Percentiles rank a stretch among this genome's conserved stretches.
Evolutionary conservation across 208 protist genomes (phyloP).

Genomic region (Entamoeba histolytica): DNA sequence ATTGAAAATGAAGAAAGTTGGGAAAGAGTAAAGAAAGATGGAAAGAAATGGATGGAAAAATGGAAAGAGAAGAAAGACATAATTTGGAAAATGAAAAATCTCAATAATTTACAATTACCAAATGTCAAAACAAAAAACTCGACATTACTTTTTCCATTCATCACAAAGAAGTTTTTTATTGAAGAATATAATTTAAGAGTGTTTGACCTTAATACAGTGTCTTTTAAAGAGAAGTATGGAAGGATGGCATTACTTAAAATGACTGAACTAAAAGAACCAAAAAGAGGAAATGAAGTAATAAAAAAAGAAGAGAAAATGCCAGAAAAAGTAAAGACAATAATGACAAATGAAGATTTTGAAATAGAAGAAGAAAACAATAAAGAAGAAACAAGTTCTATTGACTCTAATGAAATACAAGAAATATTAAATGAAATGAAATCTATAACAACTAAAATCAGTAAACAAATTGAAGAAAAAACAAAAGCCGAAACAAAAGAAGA

Average conservation of each 20-base stretch:
- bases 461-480: background rate
- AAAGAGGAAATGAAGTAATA: background rate
- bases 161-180: background rate
- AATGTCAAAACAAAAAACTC: too few species aligned
- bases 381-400: background rate
- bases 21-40: too few species aligned
- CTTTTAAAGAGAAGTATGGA: background rate
- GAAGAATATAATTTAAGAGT: background rate
- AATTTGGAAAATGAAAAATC: too few species aligned
- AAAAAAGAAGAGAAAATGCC: background rate
- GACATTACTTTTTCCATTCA: background rate
- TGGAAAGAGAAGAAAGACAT: too few species aligned
- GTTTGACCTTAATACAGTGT: background rate
- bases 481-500: background rate
- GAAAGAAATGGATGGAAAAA: too few species aligned
- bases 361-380: background rate
- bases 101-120: too few species aligned
- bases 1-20: too few species aligned
- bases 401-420: background rate
- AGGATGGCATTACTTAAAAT: background rate
- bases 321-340: background rate
- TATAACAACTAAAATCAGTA: background rate
- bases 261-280: background rate
- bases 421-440: background rate
- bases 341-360: background rate